Conservation (phyloP, 495 filamentous ascomycete species). For the Xylaria curta region DNA sequence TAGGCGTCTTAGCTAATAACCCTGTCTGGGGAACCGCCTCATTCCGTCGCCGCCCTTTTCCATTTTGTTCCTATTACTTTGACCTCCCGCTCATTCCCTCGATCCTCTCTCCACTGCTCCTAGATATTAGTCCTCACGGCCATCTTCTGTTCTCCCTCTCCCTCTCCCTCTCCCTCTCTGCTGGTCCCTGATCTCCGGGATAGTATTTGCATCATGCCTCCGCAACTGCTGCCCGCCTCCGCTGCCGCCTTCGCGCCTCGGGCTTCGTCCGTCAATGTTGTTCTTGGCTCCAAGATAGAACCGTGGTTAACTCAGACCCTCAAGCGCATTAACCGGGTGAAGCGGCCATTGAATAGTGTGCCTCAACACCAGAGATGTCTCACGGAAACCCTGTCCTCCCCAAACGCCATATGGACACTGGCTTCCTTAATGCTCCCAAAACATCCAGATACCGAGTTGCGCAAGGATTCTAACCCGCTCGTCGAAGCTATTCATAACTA, state of each 20-base stretch:
- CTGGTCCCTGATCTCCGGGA: not conserved
- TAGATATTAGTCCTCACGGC: constrained; percentile 29
- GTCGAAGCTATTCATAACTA: constrained; percentile 93
- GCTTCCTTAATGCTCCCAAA: constrained; percentile 93
- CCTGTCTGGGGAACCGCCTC: constrained; percentile 62
- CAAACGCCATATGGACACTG: constrained; percentile 94
- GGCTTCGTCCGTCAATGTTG: constrained; percentile 88
- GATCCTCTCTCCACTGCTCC: constrained; percentile 30
- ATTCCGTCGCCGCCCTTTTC: constrained; percentile 59
- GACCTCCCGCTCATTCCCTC: constrained; percentile 30
- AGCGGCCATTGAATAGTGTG: constrained; percentile 97
- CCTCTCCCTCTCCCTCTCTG: not conserved
- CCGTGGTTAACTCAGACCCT: constrained; percentile 96
- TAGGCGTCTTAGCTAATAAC: constrained; percentile 64
- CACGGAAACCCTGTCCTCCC: constrained; percentile 91
- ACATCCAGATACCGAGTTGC: constrained; percentile 85
- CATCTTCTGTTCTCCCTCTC: not conserved
- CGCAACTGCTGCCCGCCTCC: constrained; percentile 89
- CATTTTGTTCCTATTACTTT: constrained; percentile 43
- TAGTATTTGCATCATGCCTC: constrained; percentile 71
- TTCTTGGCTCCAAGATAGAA: constrained; percentile 92
- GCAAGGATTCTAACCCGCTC: constrained; percentile 83
- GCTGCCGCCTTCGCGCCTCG: constrained; percentile 96
- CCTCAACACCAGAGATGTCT: constrained; percentile 96
- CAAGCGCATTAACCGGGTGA: constrained; percentile 96